A percentile compares a stretch with the other conserved stretches of the same genome.
phyloP scores from a whole-genome alignment of 2,329 filamentous ascomycete species.

The Verticillium dahliae region DNA sequence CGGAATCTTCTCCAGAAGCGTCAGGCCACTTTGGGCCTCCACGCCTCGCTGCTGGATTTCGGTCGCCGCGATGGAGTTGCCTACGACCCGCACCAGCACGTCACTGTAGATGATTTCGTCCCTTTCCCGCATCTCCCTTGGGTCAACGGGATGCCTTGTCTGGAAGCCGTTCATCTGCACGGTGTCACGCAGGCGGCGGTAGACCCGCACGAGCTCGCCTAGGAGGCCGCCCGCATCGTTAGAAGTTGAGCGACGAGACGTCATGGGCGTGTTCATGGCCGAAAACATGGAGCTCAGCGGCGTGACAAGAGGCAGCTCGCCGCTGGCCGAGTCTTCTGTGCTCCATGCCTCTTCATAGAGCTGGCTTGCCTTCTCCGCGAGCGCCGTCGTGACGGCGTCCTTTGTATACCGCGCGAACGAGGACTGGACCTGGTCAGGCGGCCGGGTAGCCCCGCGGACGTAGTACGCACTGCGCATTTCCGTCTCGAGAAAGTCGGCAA shows the following conservation, averaged over 20 bases:
- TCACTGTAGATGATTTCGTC: slow-evolving; percentile 49
- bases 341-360: slow-evolving; percentile 33
- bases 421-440: slow-evolving; percentile 24
- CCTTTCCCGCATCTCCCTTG: slow-evolving; percentile 18
- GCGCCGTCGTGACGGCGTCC: slow-evolving; percentile 27
- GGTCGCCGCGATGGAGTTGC: slow-evolving; percentile 77
- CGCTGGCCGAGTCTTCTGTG: slow-evolving; percentile 24
- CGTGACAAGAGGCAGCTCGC: slow-evolving; percentile 27
- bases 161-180: slow-evolving; percentile 47
- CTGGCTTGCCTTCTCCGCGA: slow-evolving; percentile 30
- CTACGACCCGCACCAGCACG: slow-evolving; percentile 60
- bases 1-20: slow-evolving; percentile 76
- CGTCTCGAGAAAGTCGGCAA: slow-evolving; percentile 62
- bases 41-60: slow-evolving; percentile 90
- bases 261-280: slow-evolving; percentile 26
- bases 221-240: slow-evolving; percentile 29
- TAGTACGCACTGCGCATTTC: slow-evolving; percentile 43
- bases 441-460: slow-evolving; percentile 25
- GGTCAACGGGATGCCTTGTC: slow-evolving; percentile 26
- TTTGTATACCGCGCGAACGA: slow-evolving; percentile 31
- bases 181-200: slow-evolving; percentile 54
- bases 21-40: slow-evolving; percentile 65
- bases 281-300: slow-evolving; percentile 37
- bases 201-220: slow-evolving; percentile 53
- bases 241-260: slow-evolving; percentile 23